Conservation (phyloP, 768 basidiomycete genomes). For the Phallus indusiatus region DNA sequence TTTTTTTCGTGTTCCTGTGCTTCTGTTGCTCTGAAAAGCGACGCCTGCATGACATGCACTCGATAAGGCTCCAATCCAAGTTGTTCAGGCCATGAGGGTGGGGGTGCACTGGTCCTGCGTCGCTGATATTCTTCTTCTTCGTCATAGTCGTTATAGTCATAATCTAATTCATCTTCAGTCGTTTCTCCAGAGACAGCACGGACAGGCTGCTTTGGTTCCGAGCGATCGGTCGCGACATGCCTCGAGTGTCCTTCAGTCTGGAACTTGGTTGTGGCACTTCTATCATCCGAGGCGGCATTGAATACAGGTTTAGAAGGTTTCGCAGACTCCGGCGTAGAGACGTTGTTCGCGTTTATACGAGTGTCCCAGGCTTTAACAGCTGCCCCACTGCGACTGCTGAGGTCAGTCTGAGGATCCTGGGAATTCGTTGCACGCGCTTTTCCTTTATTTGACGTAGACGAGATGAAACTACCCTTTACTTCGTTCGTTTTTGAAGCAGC, state of each 20-base stretch:
- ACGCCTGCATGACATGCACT: conserved; percentile 90
- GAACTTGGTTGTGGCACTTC: neutral
- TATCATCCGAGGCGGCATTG: neutral
- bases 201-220: neutral
- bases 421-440: conserved; percentile 1
- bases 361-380: no score
- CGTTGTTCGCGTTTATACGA: no score
- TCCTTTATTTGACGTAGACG: neutral
- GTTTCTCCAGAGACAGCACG: conserved; percentile 6
- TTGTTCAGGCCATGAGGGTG: conserved; percentile 58
- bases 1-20: conserved; percentile 19
- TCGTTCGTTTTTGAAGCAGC: neutral
- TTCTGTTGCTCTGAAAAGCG: conserved; percentile 71
- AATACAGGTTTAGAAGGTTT: neutral
- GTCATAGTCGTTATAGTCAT: conserved; percentile 41
- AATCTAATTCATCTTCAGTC: conserved; percentile 38
- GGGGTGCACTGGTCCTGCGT: conserved; percentile 28
- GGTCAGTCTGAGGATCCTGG: no score
- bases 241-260: neutral
- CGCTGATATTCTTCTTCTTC: neutral
- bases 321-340: neutral
- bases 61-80: conserved; percentile 76
- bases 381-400: no score
- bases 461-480: neutral
- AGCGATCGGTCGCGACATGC: neutral